phyloP scores from a whole-genome alignment of 345 rosid genomes.

The Brassica nigra region DNA sequence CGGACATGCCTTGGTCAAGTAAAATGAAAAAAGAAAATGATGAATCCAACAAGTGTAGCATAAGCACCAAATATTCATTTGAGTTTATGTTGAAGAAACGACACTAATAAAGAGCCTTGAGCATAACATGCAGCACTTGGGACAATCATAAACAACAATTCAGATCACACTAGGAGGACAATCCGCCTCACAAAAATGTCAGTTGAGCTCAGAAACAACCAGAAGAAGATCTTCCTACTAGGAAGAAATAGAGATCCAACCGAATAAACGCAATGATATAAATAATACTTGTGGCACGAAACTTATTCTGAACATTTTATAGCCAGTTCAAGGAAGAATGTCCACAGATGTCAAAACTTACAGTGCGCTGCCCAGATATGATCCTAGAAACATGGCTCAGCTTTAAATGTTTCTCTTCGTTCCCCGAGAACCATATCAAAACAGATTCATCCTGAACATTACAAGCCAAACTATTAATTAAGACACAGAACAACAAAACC shows the following conservation, averaged over 20 bases:
- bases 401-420: constrained; percentile 84
- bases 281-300: neutral
- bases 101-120: constrained; percentile 3
- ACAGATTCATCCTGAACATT: constrained; percentile 85
- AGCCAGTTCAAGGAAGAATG: constrained; percentile 2
- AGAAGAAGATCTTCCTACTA: neutral
- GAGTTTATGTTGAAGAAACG: constrained; percentile 17
- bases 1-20: neutral
- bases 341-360: constrained; percentile 49
- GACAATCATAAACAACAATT: constrained; percentile 5
- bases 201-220: neutral
- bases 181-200: neutral
- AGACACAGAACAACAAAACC: constrained; percentile 10
- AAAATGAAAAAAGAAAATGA: neutral
- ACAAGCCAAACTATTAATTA: constrained; percentile 14
- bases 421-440: constrained; percentile 97
- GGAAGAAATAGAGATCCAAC: constrained; percentile 10
- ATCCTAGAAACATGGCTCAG: constrained; percentile 91
- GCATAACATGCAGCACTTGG: constrained; percentile 22
- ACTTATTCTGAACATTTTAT: constrained; percentile 1
- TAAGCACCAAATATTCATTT: neutral
- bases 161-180: constrained; percentile 16
- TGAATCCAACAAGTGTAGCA: constrained; percentile 8
- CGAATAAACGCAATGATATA: neutral
- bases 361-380: constrained; percentile 96